Evolutionary conservation across 805 yeast genomes (phyloP).

Genomic region (Teunomyces atbi): DNA sequence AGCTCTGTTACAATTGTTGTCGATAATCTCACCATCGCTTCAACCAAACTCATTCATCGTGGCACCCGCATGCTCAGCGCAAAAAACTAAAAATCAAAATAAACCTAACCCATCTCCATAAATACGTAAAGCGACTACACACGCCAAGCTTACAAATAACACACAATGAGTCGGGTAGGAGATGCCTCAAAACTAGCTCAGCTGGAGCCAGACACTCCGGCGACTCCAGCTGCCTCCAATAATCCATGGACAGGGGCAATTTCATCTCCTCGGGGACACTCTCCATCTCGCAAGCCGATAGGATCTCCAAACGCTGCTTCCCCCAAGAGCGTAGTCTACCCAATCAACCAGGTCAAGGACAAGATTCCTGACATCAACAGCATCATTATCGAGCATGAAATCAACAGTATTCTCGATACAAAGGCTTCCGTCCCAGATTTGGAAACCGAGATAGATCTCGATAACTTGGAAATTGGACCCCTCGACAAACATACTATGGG

Average conservation of each 20-base stretch:
- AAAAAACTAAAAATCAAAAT: slow-evolving; percentile 3
- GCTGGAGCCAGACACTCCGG: not conserved
- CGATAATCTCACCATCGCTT: not conserved
- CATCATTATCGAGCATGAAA: slow-evolving; percentile 12
- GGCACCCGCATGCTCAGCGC: slow-evolving; percentile 4
- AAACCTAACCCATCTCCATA: slow-evolving; percentile 3
- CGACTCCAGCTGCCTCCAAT: not conserved
- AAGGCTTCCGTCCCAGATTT: not conserved
- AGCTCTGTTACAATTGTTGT: not conserved
- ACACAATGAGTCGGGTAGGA: slow-evolving; percentile 6
- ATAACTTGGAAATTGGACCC: slow-evolving; percentile 13
- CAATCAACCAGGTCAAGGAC: not conserved
- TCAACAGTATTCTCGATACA: slow-evolving; percentile 9
- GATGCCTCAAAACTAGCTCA: slow-evolving; percentile 3
- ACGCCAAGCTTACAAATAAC: not conserved
- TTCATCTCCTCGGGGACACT: not conserved
- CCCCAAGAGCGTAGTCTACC: not conserved
- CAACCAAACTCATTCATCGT: not conserved
- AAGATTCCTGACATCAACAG: not conserved
- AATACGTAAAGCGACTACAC: not conserved
- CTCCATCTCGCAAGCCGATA: not conserved
- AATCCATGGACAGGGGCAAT: slow-evolving; percentile 1
- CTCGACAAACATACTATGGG: slow-evolving; percentile 7
- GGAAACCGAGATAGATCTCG: slow-evolving; percentile 6
- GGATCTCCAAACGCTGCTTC: slow-evolving; percentile 1